Conservation (phyloP, 441 rosid genomes). For the Aquilaria agallochum region DNA sequence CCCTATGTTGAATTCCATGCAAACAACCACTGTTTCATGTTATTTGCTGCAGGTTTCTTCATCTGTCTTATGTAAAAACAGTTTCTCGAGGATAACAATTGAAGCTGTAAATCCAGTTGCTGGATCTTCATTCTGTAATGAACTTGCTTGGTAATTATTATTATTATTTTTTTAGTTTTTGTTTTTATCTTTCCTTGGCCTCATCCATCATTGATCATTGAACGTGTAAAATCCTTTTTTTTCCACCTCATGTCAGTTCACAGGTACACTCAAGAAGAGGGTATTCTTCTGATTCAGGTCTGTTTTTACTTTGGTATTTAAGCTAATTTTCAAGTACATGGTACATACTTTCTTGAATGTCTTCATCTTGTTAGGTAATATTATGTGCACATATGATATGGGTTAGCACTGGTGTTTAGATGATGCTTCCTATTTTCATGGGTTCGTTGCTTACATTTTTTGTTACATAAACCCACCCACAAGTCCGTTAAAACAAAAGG, state of each 20-base stretch:
- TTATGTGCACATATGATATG: too few relatives aligned
- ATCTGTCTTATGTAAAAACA: constrained; percentile 27
- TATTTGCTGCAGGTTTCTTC: constrained; percentile 36
- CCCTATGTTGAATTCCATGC: constrained; percentile 10
- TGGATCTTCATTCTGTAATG: constrained; percentile 24
- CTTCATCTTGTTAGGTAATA: too few relatives aligned
- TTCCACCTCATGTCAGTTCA: constrained; percentile 40
- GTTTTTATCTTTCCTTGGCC: constrained; percentile 6
- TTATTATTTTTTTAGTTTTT: background rate
- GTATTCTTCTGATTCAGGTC: constrained; percentile 81
- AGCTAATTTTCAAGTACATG: too few relatives aligned
- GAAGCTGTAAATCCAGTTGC: constrained; percentile 28
- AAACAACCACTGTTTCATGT: constrained; percentile 4
- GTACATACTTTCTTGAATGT: too few relatives aligned
- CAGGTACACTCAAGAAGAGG: constrained; percentile 51
- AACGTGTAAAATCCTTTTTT: constrained; percentile 7
- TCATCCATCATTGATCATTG: background rate
- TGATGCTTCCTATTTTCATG: too few relatives aligned
- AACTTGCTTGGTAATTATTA: constrained; percentile 29
- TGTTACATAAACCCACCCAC: too few relatives aligned
- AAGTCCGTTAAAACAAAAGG: too few relatives aligned
- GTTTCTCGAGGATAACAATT: constrained; percentile 26
- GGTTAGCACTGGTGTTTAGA: too few relatives aligned
- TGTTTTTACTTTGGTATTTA: too few relatives aligned
- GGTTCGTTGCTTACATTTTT: too few relatives aligned